Evolutionary conservation across 768 basidiomycete species (phyloP).

Genomic region (Amanita pallidorosea): DNA sequence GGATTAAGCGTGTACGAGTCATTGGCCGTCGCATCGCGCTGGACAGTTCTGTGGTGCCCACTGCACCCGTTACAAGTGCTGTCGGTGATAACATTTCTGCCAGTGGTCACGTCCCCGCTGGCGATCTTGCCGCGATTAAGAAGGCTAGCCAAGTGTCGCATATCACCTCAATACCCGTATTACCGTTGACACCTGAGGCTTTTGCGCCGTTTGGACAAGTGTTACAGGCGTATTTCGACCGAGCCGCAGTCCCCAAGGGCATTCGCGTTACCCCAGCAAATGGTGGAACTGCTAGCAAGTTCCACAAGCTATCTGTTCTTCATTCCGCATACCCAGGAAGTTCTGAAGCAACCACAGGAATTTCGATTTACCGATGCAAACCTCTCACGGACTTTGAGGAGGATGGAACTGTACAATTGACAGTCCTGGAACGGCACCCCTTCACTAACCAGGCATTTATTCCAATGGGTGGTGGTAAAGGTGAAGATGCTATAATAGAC

Average conservation of each 20-base stretch:
- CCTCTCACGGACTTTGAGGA: conserved; percentile 33
- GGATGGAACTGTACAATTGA: conserved; percentile 45
- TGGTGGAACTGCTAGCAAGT: conserved; percentile 84
- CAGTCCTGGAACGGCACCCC: conserved; percentile 80
- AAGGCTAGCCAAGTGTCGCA: background rate
- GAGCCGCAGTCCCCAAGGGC: conserved; percentile 53
- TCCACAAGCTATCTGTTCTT: conserved; percentile 80
- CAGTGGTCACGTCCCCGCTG: background rate
- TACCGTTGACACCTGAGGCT: conserved; percentile 73
- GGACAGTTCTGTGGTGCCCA: conserved; percentile 1
- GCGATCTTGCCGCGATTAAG: background rate
- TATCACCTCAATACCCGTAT: conserved; percentile 31
- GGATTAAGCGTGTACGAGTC: conserved; percentile 86
- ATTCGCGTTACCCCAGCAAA: conserved; percentile 76
- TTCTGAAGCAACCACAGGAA: conserved; percentile 46
- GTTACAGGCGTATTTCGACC: conserved; percentile 75
- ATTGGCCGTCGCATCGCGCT: conserved; percentile 42
- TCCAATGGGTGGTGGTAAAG: conserved; percentile 69
- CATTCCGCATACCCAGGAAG: conserved; percentile 52
- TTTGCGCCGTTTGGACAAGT: conserved; percentile 89
- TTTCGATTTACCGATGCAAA: conserved; percentile 81
- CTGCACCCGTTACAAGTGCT: background rate
- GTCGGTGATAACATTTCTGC: background rate
- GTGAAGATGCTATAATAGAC: conserved; percentile 31
- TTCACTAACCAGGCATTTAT: conserved; percentile 90